phyloP scores from a whole-genome alignment of 108 stramenopile genomes.

The Cyclotella kingstonii region DNA sequence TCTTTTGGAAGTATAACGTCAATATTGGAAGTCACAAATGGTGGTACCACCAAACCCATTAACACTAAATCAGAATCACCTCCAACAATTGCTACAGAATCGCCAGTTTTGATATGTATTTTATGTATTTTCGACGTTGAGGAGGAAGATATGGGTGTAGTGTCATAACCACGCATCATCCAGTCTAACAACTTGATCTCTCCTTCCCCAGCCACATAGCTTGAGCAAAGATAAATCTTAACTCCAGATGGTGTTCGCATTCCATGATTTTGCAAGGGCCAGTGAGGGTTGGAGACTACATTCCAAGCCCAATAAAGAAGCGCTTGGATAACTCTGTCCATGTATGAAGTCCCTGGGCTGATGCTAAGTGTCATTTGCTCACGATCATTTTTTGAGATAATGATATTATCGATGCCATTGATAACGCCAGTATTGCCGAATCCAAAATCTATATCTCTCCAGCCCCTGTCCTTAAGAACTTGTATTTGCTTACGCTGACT shows the following conservation, averaged over 20 bases:
- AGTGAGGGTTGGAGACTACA: slow-evolving; percentile 36
- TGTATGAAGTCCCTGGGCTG: slow-evolving; percentile 78
- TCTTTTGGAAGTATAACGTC: slow-evolving; percentile 66
- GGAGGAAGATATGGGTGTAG: neutral
- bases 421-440: neutral
- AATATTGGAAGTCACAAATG: slow-evolving; percentile 73
- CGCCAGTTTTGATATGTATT: slow-evolving; percentile 35
- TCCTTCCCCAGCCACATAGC: slow-evolving; percentile 84
- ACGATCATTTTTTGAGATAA: slow-evolving; percentile 26
- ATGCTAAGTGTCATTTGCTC: slow-evolving; percentile 56
- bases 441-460: slow-evolving; percentile 40
- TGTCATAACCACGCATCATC: slow-evolving; percentile 46
- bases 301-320: slow-evolving; percentile 90
- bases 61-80: slow-evolving; percentile 89
- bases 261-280: slow-evolving; percentile 5
- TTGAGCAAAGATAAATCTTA: slow-evolving; percentile 72
- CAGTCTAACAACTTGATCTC: slow-evolving; percentile 89
- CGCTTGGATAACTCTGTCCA: slow-evolving; percentile 63
- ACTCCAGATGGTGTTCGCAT: slow-evolving; percentile 15
- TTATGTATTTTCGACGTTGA: neutral
- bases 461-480: slow-evolving; percentile 36
- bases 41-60: slow-evolving; percentile 75
- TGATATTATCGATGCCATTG: slow-evolving; percentile 18
- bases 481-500: slow-evolving; percentile 46
- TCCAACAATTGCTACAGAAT: slow-evolving; percentile 73